Conservation (phyloP, 495 filamentous ascomycete genomes). For the Penicillium lividum region DNA sequence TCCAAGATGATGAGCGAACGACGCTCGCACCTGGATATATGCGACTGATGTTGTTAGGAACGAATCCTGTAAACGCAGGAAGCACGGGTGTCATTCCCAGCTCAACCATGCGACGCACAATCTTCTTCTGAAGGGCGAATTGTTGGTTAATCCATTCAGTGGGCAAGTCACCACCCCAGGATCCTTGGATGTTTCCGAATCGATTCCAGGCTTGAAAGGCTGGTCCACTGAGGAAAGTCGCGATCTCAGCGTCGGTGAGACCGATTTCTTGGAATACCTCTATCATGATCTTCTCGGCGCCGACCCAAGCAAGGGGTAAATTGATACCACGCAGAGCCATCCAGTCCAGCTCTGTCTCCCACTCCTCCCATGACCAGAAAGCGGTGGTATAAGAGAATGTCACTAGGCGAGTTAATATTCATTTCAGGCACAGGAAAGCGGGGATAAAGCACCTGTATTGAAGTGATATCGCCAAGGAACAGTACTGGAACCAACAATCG, state of each 20-base stretch:
- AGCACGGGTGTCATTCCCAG: conserved; percentile 56
- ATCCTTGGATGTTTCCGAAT: conserved; percentile 57
- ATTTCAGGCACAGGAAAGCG: background rate
- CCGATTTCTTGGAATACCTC: conserved; percentile 52
- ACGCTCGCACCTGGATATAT: conserved; percentile 46
- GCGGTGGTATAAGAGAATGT: conserved; percentile 56
- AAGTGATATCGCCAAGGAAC: conserved; percentile 59
- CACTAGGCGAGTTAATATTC: conserved; percentile 31
- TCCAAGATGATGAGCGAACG: conserved; percentile 50
- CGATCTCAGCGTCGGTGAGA: conserved; percentile 46
- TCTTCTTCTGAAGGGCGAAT: conserved; percentile 50
- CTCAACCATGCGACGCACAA: conserved; percentile 51
- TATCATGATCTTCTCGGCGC: conserved; percentile 52
- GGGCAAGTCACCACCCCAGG: conserved; percentile 47
- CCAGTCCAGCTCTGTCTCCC: conserved; percentile 58
- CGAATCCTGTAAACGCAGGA: conserved; percentile 51
- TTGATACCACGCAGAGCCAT: conserved; percentile 55
- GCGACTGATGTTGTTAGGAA: conserved; percentile 41
- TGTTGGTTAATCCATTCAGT: conserved; percentile 48
- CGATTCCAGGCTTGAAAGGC: conserved; percentile 59
- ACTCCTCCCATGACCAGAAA: conserved; percentile 57
- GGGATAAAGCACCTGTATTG: conserved; percentile 38
- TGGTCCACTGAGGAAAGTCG: conserved; percentile 49
- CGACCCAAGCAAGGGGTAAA: conserved; percentile 55
- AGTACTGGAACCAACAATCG: conserved; percentile 30